A percentile compares a stretch with the other conserved stretches of the same genome.
Conservation (phyloP, 495 filamentous ascomycete genomes). For the Penicillium pulvis region DNA sequence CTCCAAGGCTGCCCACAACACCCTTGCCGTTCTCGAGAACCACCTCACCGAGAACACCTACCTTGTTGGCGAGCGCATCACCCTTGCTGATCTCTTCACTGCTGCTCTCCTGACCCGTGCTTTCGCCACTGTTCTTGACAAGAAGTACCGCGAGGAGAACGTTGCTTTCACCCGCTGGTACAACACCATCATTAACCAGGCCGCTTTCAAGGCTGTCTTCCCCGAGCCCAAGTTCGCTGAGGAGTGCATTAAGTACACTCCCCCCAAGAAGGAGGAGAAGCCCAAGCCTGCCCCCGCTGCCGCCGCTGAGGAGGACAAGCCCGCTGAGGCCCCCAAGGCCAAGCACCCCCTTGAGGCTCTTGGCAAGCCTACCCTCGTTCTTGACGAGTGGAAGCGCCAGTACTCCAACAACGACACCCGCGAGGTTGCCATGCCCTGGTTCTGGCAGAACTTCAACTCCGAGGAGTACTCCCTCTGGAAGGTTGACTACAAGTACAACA, state of each 20-base stretch:
- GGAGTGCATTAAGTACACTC: constrained; percentile 78
- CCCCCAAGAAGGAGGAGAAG: constrained; percentile 87
- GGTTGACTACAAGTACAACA: constrained; percentile 95
- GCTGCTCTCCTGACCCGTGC: constrained; percentile 61
- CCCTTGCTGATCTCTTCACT: constrained; percentile 89
- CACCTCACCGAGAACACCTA: constrained; percentile 93
- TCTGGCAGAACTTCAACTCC: constrained; percentile 93
- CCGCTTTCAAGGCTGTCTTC: constrained; percentile 79
- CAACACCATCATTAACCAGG: constrained; percentile 88
- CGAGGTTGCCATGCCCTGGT: constrained; percentile 84
- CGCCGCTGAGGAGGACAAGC: constrained; percentile 65
- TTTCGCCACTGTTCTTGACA: constrained; percentile 34
- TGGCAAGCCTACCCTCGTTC: constrained; percentile 71
- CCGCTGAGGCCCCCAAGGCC: constrained; percentile 75
- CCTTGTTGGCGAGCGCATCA: constrained; percentile 96
- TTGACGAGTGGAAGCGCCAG: constrained; percentile 98
- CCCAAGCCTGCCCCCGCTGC: constrained; percentile 62
- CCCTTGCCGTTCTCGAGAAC: constrained; percentile 70
- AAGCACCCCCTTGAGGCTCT: constrained; percentile 96
- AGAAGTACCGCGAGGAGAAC: constrained; percentile 60
- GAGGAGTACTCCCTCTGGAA: constrained; percentile 95
- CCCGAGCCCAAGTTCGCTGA: constrained; percentile 76
- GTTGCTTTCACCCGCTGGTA: constrained; percentile 92
- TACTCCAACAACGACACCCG: constrained; percentile 98
- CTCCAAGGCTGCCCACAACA: constrained; percentile 65